phyloP scores from a whole-genome alignment of 768 basidiomycete genomes.

The Auriscalpium microsporum region DNA sequence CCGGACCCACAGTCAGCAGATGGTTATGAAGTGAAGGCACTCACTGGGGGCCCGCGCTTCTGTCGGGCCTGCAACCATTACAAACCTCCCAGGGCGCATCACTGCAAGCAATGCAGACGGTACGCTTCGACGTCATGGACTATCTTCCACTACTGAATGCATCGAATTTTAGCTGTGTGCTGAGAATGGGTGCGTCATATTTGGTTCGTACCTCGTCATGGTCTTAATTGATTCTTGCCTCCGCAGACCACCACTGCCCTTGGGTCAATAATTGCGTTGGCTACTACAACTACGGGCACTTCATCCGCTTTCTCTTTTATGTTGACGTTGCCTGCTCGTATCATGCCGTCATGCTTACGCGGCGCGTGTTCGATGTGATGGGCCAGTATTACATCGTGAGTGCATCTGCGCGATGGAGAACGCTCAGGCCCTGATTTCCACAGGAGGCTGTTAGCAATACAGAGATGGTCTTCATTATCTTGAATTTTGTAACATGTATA shows the following conservation, averaged over 20 bases:
- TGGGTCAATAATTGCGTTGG: slow-evolving; percentile 96
- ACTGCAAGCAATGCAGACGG: slow-evolving; percentile 83
- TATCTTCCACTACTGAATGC: slow-evolving; percentile 1
- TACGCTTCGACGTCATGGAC: slow-evolving; percentile 25
- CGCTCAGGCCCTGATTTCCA: neutral
- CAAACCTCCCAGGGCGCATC: slow-evolving; percentile 88
- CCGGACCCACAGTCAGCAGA: slow-evolving; percentile 62
- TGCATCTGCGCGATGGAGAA: slow-evolving; percentile 3
- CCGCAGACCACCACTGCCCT: slow-evolving; percentile 79
- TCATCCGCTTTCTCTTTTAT: slow-evolving; percentile 85
- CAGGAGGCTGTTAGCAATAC: slow-evolving; percentile 60
- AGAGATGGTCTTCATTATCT: slow-evolving; percentile 78
- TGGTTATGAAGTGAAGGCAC: slow-evolving; percentile 84
- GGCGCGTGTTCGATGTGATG: slow-evolving; percentile 45
- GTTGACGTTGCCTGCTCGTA: slow-evolving; percentile 88
- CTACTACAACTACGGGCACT: slow-evolving; percentile 82
- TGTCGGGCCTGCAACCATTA: slow-evolving; percentile 81
- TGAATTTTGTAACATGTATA: slow-evolving; percentile 79
- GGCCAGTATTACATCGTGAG: slow-evolving; percentile 45
- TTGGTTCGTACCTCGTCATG: no score
- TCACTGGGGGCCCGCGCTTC: slow-evolving; percentile 74
- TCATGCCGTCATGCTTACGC: slow-evolving; percentile 76
- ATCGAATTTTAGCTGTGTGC: slow-evolving; percentile 49
- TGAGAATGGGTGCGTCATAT: slow-evolving; percentile 70
- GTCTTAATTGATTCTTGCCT: neutral